These are phyloP conservation scores for Mycena venus DNA, from an alignment of 768 basidiomycete genomes.

Conservation along the genomic window DNA sequence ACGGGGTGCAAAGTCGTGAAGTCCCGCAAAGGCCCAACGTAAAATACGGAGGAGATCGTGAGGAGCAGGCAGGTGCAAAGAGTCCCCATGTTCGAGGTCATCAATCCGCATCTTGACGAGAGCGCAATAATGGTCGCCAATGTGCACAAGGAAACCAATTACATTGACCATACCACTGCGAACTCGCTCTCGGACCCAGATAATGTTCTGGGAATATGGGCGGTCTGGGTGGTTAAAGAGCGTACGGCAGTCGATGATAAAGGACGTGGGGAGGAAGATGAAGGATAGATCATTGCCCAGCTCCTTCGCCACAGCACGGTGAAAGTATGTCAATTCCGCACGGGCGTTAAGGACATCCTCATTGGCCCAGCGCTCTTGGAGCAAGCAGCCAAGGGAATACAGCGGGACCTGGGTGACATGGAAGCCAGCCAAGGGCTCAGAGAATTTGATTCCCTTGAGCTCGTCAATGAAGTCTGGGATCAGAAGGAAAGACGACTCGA, in stretches of 20 bases:
- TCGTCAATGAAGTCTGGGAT: neutral
- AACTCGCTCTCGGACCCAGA: neutral
- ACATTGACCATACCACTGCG: neutral
- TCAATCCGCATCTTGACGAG: neutral
- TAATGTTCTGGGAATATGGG: neutral
- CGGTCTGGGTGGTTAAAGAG: neutral
- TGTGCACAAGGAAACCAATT: neutral
- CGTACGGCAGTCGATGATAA: neutral
- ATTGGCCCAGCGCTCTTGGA: neutral
- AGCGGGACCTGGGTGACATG: neutral
- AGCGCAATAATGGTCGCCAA: neutral
- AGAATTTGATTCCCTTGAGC: neutral
- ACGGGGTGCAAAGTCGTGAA: neutral
- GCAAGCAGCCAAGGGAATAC: neutral
- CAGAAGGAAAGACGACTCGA: neutral
- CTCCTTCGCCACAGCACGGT: neutral
- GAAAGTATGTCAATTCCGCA: neutral
- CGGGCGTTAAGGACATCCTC: constrained; percentile 1
- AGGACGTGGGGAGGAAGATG: neutral
- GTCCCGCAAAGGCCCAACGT: neutral
- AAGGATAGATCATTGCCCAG: neutral
- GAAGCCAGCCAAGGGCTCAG: neutral
- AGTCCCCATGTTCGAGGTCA: neutral
- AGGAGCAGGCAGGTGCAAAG: neutral
- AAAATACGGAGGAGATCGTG: neutral